Percentiles rank a stretch among this genome's conserved stretches.
Evolutionary conservation across 768 basidiomycete species (phyloP).

Genomic region (Pholiota molesta): DNA sequence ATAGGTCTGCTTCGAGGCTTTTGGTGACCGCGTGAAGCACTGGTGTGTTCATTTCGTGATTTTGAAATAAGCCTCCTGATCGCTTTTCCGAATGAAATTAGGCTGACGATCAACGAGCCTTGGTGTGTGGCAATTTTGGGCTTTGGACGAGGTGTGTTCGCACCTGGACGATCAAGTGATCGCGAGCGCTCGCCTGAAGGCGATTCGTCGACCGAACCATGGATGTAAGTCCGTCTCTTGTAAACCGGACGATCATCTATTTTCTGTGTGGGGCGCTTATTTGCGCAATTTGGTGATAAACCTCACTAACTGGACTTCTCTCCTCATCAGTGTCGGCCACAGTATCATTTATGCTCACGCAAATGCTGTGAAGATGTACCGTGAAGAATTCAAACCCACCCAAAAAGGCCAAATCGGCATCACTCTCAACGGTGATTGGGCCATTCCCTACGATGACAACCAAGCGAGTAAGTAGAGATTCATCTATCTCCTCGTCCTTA

Average conservation of each 20-base stretch:
- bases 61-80: not conserved
- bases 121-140: conserved; percentile 73
- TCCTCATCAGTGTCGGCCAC: conserved; percentile 60
- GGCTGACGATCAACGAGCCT: conserved; percentile 79
- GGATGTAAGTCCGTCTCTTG: conserved; percentile 48
- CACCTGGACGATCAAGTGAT: conserved; percentile 70
- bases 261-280: not conserved
- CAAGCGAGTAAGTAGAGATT: conserved; percentile 58
- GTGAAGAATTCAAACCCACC: conserved; percentile 60
- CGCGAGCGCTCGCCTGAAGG: conserved; percentile 60
- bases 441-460: conserved; percentile 69
- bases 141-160: conserved; percentile 73
- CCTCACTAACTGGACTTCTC: conserved; percentile 8
- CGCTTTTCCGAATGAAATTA: conserved; percentile 19
- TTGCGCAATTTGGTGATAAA: not conserved
- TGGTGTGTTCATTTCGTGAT: conserved; percentile 44
- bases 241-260: not conserved
- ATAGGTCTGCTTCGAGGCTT: conserved; percentile 72
- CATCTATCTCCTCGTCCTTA: conserved; percentile 5
- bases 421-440: conserved; percentile 78
- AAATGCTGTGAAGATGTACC: conserved; percentile 64
- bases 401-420: conserved; percentile 79
- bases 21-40: conserved; percentile 76
- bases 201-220: conserved; percentile 67
- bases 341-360: conserved; percentile 72